A percentile compares a stretch with the other conserved stretches of the same genome.
These are phyloP conservation scores for Penicillium sp. DNA, from an alignment of 2,329 filamentous ascomycete genomes.

Conservation along the genomic window DNA sequence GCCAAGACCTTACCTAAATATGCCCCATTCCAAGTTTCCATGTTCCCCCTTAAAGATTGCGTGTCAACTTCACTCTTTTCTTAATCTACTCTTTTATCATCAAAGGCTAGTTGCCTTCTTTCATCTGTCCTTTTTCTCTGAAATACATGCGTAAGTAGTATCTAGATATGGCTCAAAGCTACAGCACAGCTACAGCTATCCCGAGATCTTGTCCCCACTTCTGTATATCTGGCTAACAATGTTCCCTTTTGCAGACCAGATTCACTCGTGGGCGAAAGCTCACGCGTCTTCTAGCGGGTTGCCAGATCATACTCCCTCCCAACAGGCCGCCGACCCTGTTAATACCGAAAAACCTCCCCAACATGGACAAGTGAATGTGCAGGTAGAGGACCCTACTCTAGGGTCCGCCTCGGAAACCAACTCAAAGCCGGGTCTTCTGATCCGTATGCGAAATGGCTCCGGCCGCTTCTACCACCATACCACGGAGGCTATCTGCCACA, in stretches of 20 bases:
- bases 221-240: slow-evolving; percentile 9
- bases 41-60: neutral
- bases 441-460: slow-evolving; percentile 26
- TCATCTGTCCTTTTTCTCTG: slow-evolving; percentile 17
- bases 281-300: slow-evolving; percentile 25
- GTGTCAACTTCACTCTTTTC: neutral
- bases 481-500: slow-evolving; percentile 30
- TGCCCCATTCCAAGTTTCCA: neutral
- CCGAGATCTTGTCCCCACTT: neutral
- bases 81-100: neutral
- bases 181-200: neutral
- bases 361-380: slow-evolving; percentile 27
- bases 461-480: slow-evolving; percentile 29
- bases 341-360: slow-evolving; percentile 9
- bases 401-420: slow-evolving; percentile 17
- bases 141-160: slow-evolving; percentile 33
- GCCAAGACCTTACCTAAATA: slow-evolving; percentile 15
- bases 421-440: slow-evolving; percentile 17
- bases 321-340: slow-evolving; percentile 4
- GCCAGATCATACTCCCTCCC: neutral
- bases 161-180: neutral
- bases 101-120: slow-evolving; percentile 15
- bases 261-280: slow-evolving; percentile 37
- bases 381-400: slow-evolving; percentile 10
- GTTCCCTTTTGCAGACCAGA: slow-evolving; percentile 23